A percentile compares a stretch with the other conserved stretches of the same genome.
These are phyloP conservation scores for Bryoglossum gracile DNA, from an alignment of 495 filamentous ascomycete genomes.

Conservation along the genomic window DNA sequence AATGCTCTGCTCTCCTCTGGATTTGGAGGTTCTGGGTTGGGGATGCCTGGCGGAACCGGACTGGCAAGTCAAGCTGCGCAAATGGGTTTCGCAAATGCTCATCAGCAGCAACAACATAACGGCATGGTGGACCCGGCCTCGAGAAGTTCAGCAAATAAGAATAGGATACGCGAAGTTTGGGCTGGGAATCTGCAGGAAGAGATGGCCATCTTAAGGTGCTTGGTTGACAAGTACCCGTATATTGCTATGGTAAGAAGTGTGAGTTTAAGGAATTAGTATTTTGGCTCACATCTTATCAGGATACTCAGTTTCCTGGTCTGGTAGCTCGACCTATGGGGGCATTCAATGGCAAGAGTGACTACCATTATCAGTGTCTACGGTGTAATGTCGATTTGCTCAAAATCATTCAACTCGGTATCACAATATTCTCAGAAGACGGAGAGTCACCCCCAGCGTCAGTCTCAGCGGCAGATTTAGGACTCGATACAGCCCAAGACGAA, in stretches of 20 bases:
- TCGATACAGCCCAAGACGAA: constrained; percentile 35
- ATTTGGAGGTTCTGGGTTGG: constrained; percentile 45
- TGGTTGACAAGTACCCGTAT: constrained; percentile 87
- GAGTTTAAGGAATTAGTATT: background rate
- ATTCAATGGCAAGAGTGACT: constrained; percentile 90
- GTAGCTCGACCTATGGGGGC: constrained; percentile 91
- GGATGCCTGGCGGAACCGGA: constrained; percentile 64
- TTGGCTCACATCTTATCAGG: constrained; percentile 43
- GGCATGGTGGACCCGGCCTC: constrained; percentile 30
- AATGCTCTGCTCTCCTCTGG: constrained; percentile 52
- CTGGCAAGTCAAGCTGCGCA: constrained; percentile 85
- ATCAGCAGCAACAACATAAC: constrained; percentile 57
- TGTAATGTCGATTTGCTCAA: constrained; percentile 96
- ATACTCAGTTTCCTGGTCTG: constrained; percentile 95
- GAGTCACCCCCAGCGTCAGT: constrained; percentile 65
- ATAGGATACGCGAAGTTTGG: constrained; percentile 92
- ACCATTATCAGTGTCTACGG: constrained; percentile 95
- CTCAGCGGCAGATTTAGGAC: constrained; percentile 42
- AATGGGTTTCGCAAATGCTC: constrained; percentile 73
- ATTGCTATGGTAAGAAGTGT: constrained; percentile 77
- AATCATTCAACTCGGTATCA: constrained; percentile 93
- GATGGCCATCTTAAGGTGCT: constrained; percentile 66
- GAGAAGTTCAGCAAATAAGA: constrained; percentile 44
- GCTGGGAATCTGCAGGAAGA: constrained; percentile 84
- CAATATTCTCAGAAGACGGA: constrained; percentile 80